phyloP scores from a whole-genome alignment of 2,329 filamentous ascomycete species.

The Ceratocystis lukuohia region DNA sequence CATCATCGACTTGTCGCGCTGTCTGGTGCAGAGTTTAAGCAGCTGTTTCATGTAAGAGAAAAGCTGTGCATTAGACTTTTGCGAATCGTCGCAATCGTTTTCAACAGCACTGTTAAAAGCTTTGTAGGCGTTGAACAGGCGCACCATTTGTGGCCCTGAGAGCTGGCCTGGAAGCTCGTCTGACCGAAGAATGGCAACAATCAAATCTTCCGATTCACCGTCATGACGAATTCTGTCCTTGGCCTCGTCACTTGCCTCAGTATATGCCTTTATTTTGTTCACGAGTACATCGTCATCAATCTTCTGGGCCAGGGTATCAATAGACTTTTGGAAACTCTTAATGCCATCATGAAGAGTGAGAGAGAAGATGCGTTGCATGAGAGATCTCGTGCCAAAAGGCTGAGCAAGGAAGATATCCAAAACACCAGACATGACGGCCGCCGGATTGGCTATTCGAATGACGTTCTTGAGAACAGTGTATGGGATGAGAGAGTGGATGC shows the following conservation, averaged over 20 bases:
- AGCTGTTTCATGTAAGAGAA: conserved; percentile 94
- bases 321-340: conserved; percentile 68
- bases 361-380: conserved; percentile 90
- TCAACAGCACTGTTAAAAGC: conserved; percentile 93
- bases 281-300: conserved; percentile 71
- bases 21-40: conserved; percentile 78
- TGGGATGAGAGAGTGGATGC: conserved; percentile 87
- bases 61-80: conserved; percentile 77
- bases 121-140: conserved; percentile 86
- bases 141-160: conserved; percentile 60
- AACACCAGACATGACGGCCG: conserved; percentile 90
- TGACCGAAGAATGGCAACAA: conserved; percentile 72
- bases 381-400: conserved; percentile 76
- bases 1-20: conserved; percentile 97
- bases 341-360: conserved; percentile 87
- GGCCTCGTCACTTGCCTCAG: conserved; percentile 57
- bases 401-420: conserved; percentile 92
- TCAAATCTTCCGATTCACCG: conserved; percentile 57
- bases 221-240: conserved; percentile 65
- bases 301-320: conserved; percentile 62
- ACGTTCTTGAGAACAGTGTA: conserved; percentile 93
- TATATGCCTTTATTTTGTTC: conserved; percentile 69
- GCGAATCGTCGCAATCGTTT: conserved; percentile 69
- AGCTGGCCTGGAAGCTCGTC: conserved; percentile 58
- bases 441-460: conserved; percentile 89